Base-by-base conservation (phyloP, 1,284 basidiomycete species). In the Peniophora sp. region DNA sequence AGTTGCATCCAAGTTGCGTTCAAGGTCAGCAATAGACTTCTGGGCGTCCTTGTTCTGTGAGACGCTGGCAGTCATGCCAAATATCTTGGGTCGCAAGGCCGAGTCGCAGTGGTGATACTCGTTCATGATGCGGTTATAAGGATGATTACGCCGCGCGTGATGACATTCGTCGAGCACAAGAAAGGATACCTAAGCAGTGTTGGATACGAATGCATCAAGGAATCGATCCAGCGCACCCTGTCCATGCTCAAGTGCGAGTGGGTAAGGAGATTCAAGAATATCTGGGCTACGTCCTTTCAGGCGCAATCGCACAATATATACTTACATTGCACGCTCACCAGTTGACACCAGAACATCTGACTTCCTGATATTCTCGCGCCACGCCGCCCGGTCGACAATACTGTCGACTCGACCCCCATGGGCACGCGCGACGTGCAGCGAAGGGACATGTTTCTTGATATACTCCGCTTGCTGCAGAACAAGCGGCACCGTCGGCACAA, bases 131-230 rank as follows among this genome's bases (percentile, higher is more conserved):
- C 76, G 76, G 56, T 87, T 89, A 58, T 89, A 90, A 0, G 89
- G 83, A 59, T 92, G 85, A 51, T 85, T 86, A 63, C 89, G 89
- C 50, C 81, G 73, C 2, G 85, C 74, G 63, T 89, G 85, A 59
- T 89, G 86, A 54, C 86, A 89, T 64, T 93, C 90, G 58, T 93
- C 91, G 58, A 93, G 86, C 17, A 93, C 71, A 58, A 92, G 69
- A 47, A 92, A 69, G 1, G 85, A 82, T 24, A 92, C 80, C 83
- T 87, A 47, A 23, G 22, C 47, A 16, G 25, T 8, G 24, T 43
- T 3, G 20, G 32, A n/a, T 19, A 19, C 24, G 22, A 12, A 27
- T 2, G 2, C 12, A 35, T 23, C 10, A 17, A 49, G 24, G 9
- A 19, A n/a, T n/a, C 50, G 54, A 38, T 35, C n/a, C 22, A 16